Evolutionary conservation across 1,139 yeast genomes (phyloP), one percentile per base, ranked within the genome.

Genomic region (Blastobotrys raffinosifermentans): DNA sequence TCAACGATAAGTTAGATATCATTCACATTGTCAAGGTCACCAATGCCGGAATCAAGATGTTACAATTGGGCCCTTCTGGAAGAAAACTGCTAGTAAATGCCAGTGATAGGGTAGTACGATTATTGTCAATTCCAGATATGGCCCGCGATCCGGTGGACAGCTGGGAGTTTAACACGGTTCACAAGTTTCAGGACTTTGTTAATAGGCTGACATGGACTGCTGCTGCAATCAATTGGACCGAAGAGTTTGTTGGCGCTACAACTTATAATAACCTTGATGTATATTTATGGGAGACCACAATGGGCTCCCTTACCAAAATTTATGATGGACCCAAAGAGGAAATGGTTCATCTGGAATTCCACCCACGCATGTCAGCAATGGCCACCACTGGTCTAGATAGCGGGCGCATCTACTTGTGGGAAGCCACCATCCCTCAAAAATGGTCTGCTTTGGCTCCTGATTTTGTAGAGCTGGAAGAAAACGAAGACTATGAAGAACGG

Each of bases 361-460:
- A 89, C 54, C 77, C 77, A 39, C 66, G 76, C 33, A 70, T 77
- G 38, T 85, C 95, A 57, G 68, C 75, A 45, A 78, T 89, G 29
- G 85, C 83, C 7, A 83, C 95, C n/a, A 83, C 86, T 14, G 96
- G 97, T 0, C 64, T 85, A 35, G 97, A 89, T 53, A 73, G 85
- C 26, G 97, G 97, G 0, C 69, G 76, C 19, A 72, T 89, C 1
- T 87, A 85, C 55, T 58, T 84, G 34, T 91, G 96, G 96, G 77
- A 83, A 39, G 74, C 85, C 13, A 75, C 75, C 31, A 76, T 84
- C 26, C 94, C 94, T 0, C 96, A 87, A 53, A 83, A 85, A 61
- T 89, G 98, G 98, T 82, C 94, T 59, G 95, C 96, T 0, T 67
- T 89, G 49, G 97, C 97, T 0, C 97, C 97, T 0, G 98, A 91